These are phyloP conservation scores for Debaryomyces singareniensis DNA, from an alignment of 1,139 yeast genomes.

Conservation along the genomic window DNA sequence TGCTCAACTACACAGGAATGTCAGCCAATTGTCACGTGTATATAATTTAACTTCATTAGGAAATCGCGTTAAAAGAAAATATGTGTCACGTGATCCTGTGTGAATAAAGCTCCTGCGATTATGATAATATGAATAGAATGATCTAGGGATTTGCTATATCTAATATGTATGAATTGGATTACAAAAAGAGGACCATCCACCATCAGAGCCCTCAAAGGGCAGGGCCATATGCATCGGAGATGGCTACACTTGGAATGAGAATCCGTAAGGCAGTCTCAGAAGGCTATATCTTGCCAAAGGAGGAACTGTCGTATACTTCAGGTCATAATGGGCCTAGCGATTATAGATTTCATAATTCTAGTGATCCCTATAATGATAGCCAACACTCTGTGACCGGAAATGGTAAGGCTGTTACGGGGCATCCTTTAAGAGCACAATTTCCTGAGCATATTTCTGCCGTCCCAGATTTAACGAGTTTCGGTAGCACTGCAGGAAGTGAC, in stretches of 20 bases:
- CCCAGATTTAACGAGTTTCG: slow-evolving; percentile 31
- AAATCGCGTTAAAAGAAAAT: too few species aligned
- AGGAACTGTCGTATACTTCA: too few species aligned
- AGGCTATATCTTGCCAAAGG: slow-evolving; percentile 40
- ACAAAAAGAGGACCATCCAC: too few species aligned
- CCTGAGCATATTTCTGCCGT: slow-evolving; percentile 40
- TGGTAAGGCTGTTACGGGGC: not conserved
- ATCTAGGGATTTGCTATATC: too few species aligned
- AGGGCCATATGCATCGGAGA: slow-evolving; percentile 15
- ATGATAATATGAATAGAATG: too few species aligned
- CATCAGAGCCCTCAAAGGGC: too few species aligned
- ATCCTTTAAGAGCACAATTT: slow-evolving; percentile 40
- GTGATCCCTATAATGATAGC: not conserved
- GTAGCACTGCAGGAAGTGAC: slow-evolving; percentile 37
- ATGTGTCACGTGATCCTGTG: too few species aligned
- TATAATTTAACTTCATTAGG: too few species aligned
- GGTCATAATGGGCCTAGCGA: slow-evolving; percentile 3
- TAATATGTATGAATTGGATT: too few species aligned
- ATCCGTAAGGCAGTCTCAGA: slow-evolving; percentile 62
- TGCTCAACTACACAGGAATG: too few species aligned
- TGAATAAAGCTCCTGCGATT: too few species aligned
- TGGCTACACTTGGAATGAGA: slow-evolving; percentile 63
- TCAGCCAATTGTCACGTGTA: too few species aligned
- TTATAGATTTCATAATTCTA: not conserved
- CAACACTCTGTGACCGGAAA: slow-evolving; percentile 1